Conservation (phyloP, 768 basidiomycete genomes). For the Lactarius deliciosus region DNA sequence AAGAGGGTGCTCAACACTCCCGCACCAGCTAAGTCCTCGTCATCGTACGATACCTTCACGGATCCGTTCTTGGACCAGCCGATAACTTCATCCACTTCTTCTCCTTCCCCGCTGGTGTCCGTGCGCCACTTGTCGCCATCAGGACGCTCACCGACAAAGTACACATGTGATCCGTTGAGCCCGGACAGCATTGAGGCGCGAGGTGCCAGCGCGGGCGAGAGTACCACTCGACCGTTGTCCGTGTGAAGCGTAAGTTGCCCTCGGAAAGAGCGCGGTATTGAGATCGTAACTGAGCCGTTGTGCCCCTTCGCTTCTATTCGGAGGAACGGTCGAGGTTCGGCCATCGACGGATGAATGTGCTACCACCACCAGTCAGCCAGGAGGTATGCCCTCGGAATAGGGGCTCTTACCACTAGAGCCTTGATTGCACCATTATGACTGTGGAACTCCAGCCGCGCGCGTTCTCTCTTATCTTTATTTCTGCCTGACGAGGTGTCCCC, state of each 20-base stretch:
- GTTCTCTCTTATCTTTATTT: background rate
- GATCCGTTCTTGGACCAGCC: conserved; percentile 23
- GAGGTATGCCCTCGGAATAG: background rate
- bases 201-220: conserved; percentile 17
- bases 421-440: conserved; percentile 17
- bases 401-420: conserved; percentile 13
- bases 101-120: conserved; percentile 14
- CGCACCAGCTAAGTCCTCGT: background rate
- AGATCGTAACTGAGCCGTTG: conserved; percentile 12
- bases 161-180: conserved; percentile 18
- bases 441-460: conserved; percentile 10
- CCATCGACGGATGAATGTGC: conserved; percentile 18
- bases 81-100: conserved; percentile 19
- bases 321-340: conserved; percentile 25
- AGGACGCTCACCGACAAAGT: conserved; percentile 26
- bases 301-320: conserved; percentile 13
- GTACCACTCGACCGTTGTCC: conserved; percentile 13
- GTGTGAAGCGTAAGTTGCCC: conserved; percentile 26
- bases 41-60: conserved; percentile 23
- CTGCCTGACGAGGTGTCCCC: background rate
- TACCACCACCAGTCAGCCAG: background rate
- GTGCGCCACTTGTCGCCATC: conserved; percentile 19
- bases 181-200: conserved; percentile 14
- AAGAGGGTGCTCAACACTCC: conserved; percentile 17
- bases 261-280: conserved; percentile 27